Evolutionary conservation across 306 rosid species (phyloP).

Genomic region (Clitoria ternatea): DNA sequence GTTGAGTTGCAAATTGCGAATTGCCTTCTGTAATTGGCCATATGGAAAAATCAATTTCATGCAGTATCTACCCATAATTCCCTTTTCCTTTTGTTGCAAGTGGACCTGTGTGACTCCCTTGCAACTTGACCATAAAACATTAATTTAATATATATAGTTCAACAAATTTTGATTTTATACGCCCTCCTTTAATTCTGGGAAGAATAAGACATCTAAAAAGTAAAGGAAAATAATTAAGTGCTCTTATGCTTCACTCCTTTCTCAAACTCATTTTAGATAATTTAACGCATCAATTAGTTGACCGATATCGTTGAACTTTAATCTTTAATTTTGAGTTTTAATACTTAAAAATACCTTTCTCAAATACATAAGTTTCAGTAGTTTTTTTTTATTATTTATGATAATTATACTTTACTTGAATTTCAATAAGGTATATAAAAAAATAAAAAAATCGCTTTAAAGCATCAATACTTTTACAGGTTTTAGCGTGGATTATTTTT

Average conservation of each 20-base stretch:
- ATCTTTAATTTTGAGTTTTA: no score
- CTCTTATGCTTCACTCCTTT: not conserved
- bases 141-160: not conserved
- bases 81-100: slow-evolving; percentile 18
- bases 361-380: no score
- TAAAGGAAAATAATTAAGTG: not conserved
- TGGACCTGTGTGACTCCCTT: slow-evolving; percentile 24
- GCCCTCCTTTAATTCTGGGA: not conserved
- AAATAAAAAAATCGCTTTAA: no score
- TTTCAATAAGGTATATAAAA: no score
- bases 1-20: not conserved
- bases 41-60: not conserved
- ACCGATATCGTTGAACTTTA: no score
- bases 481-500: not conserved
- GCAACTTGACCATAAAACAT: slow-evolving; percentile 23
- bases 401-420: no score
- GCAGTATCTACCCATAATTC: slow-evolving; percentile 18
- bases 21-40: slow-evolving; percentile 19
- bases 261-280: not conserved
- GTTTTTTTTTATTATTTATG: no score
- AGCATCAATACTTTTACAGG: no score
- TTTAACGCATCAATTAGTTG: no score
- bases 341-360: no score
- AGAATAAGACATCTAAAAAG: not conserved
- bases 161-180: not conserved